phyloP scores from a whole-genome alignment of 169 alveolate genomes.

The Plasmodium billcollinsi region DNA sequence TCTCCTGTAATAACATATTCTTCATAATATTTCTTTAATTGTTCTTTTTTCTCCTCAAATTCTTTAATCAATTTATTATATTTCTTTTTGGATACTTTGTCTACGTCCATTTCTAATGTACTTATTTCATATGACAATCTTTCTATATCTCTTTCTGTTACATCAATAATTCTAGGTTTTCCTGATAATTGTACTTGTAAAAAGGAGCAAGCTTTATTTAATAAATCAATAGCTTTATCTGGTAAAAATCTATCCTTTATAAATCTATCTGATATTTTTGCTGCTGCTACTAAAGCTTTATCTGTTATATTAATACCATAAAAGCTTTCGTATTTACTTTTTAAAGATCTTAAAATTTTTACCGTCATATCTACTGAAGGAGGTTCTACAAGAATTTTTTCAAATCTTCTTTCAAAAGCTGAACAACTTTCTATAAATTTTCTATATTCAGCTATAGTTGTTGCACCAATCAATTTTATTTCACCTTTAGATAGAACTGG shows the following conservation, averaged over 20 bases:
- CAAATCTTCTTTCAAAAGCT: conserved; percentile 82
- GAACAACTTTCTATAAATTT: conserved; percentile 78
- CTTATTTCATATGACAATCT: conserved; percentile 62
- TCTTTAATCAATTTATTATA: conserved; percentile 59
- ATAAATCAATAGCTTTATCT: conserved; percentile 81
- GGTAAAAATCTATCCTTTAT: conserved; percentile 78
- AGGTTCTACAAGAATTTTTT: conserved; percentile 75
- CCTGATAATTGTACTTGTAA: conserved; percentile 72
- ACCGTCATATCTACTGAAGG: conserved; percentile 73
- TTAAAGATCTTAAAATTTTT: conserved; percentile 76
- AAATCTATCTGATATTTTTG: conserved; percentile 73
- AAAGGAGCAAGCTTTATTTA: conserved; percentile 80
- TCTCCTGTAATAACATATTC: conserved; percentile 62
- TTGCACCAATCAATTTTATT: conserved; percentile 81
- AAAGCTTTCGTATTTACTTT: conserved; percentile 72
- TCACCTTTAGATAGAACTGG: conserved; percentile 79
- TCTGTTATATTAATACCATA: conserved; percentile 73
- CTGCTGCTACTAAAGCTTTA: conserved; percentile 80
- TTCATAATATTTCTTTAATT: conserved; percentile 45
- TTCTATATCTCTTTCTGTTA: conserved; percentile 73
- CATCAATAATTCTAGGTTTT: conserved; percentile 65
- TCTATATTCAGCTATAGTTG: conserved; percentile 79
- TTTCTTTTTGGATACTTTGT: conserved; percentile 60
- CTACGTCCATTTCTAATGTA: conserved; percentile 72
- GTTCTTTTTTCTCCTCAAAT: conserved; percentile 60